These are phyloP conservation scores for Crotalaria pallida DNA, from an alignment of 306 rosid genomes.

Conservation along the genomic window DNA sequence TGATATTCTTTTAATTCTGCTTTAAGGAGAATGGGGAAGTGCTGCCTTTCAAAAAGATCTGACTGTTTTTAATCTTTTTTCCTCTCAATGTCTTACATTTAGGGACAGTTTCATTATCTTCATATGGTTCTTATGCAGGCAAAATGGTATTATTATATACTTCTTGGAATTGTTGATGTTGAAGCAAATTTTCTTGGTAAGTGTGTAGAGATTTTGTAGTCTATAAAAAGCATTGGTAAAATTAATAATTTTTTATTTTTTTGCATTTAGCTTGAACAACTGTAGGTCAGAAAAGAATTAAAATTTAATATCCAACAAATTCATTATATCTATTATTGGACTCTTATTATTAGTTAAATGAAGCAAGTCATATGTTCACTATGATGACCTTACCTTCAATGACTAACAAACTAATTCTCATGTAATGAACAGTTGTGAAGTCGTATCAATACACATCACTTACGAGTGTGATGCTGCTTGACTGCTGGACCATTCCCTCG, in stretches of 20 bases:
- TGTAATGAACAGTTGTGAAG: slow-evolving; percentile 77
- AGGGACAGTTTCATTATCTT: slow-evolving; percentile 3
- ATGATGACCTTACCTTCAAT: slow-evolving; percentile 5
- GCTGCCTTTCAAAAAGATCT: not conserved
- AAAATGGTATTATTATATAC: slow-evolving; percentile 76
- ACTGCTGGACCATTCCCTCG: slow-evolving; percentile 91
- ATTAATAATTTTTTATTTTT: slow-evolving; percentile 9
- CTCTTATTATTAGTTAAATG: not conserved
- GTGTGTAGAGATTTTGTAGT: not conserved
- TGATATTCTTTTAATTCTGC: not conserved
- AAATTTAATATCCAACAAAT: not conserved
- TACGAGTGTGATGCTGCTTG: slow-evolving; percentile 93
- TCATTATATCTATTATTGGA: not conserved
- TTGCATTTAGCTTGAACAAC: not conserved
- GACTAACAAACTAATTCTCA: not conserved
- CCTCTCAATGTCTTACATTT: not conserved
- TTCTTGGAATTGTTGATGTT: slow-evolving; percentile 86
- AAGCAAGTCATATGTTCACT: not conserved
- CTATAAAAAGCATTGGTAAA: not conserved
- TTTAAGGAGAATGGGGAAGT: not conserved
- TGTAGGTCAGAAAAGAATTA: not conserved
- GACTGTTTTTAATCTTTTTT: not conserved
- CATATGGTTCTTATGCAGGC: slow-evolving; percentile 43
- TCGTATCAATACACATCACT: slow-evolving; percentile 95
- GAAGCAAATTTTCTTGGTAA: slow-evolving; percentile 95